Conservation (phyloP, 768 basidiomycete species). For the Cytidiella melzeri region DNA sequence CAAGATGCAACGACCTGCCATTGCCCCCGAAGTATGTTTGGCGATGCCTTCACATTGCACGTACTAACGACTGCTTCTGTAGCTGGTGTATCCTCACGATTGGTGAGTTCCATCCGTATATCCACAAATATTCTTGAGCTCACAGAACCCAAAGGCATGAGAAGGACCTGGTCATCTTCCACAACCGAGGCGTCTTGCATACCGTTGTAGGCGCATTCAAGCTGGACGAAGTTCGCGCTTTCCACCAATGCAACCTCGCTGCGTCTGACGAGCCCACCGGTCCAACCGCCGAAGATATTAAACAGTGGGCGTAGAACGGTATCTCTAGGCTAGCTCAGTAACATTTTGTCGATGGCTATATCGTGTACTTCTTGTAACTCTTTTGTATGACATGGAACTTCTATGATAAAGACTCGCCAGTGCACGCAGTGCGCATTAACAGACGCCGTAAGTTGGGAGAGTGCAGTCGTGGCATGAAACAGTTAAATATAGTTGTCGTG, state of each 20-base stretch:
- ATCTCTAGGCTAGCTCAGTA: too few relatives aligned
- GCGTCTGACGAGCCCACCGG: slow-evolving; percentile 67
- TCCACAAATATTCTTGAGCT: neutral
- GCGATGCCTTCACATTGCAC: neutral
- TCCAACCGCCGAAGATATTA: slow-evolving; percentile 61
- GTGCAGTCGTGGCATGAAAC: too few relatives aligned
- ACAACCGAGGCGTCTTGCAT: slow-evolving; percentile 79
- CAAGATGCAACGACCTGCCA: slow-evolving; percentile 84
- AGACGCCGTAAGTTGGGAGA: too few relatives aligned
- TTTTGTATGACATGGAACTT: too few relatives aligned
- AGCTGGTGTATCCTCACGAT: slow-evolving; percentile 86
- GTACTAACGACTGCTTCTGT: slow-evolving; percentile 7
- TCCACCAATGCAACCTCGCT: slow-evolving; percentile 88
- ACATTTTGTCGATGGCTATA: too few relatives aligned
- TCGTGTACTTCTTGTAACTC: too few relatives aligned
- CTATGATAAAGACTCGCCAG: too few relatives aligned
- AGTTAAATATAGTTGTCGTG: too few relatives aligned
- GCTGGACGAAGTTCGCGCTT: slow-evolving; percentile 60
- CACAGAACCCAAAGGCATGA: slow-evolving; percentile 32
- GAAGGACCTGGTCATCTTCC: slow-evolving; percentile 78
- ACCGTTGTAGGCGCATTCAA: slow-evolving; percentile 73
- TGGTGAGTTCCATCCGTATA: slow-evolving; percentile 42
- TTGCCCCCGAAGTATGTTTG: slow-evolving; percentile 60
- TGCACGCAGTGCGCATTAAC: too few relatives aligned
- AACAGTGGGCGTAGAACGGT: slow-evolving; percentile 51